These are phyloP conservation scores for Kregervanrija fluxuum DNA, from an alignment of 805 yeast species.

Conservation along the genomic window DNA sequence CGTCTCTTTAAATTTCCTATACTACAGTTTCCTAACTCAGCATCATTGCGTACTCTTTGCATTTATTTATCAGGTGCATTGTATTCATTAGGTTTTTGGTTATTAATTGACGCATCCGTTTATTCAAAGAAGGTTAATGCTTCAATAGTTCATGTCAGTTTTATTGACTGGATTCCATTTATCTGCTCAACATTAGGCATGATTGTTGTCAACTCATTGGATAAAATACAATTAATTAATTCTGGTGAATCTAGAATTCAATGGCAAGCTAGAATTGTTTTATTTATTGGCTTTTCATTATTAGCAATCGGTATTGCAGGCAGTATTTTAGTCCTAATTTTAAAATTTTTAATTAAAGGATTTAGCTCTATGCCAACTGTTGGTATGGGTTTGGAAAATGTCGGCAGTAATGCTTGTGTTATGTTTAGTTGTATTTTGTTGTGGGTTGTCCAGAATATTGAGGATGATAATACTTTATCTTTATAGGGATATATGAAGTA, in stretches of 20 bases:
- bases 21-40: conserved; percentile 63
- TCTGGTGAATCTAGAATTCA: conserved; percentile 34
- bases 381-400: conserved; percentile 91
- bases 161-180: conserved; percentile 94
- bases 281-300: conserved; percentile 87
- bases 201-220: conserved; percentile 71
- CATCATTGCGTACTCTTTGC: conserved; percentile 61
- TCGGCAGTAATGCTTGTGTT: conserved; percentile 67
- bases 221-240: conserved; percentile 42
- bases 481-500: conserved; percentile 12
- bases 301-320: conserved; percentile 95
- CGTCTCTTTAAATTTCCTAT: conserved; percentile 58
- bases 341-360: conserved; percentile 76
- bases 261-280: conserved; percentile 89
- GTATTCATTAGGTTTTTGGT: conserved; percentile 85
- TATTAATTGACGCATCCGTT: conserved; percentile 80
- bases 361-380: conserved; percentile 75
- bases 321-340: conserved; percentile 76
- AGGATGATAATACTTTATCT: conserved; percentile 92
- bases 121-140: conserved; percentile 82
- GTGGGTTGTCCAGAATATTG: conserved; percentile 94
- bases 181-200: conserved; percentile 85
- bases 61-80: conserved; percentile 72
- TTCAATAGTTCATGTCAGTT: conserved; percentile 77
- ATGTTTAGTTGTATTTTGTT: conserved; percentile 84